Evolutionary conservation across 176 grass and related monocot species (phyloP).

Genomic region (Avena eriantha): DNA sequence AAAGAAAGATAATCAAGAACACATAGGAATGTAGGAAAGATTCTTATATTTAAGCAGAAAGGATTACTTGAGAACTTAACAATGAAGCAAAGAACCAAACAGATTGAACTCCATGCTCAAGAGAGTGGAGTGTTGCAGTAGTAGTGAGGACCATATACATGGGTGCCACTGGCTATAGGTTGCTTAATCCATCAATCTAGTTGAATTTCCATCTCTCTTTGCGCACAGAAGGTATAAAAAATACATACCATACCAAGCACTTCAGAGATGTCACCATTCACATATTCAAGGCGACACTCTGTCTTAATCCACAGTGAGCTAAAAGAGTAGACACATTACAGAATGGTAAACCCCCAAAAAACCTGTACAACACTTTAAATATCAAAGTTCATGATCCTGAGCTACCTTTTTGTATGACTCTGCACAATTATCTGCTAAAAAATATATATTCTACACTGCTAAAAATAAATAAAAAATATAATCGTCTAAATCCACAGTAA

Average conservation of each 20-base stretch:
- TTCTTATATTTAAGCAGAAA: background rate
- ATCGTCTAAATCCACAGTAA: too few species aligned
- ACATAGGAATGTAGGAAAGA: background rate
- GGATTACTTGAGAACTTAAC: background rate
- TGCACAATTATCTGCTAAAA: too few species aligned
- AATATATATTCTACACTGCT: too few species aligned
- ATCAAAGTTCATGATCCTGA: too few species aligned
- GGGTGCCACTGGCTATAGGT: background rate
- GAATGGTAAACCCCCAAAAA: too few species aligned
- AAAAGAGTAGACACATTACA: too few species aligned
- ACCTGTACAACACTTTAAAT: too few species aligned
- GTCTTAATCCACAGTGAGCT: background rate
- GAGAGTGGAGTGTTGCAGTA: background rate
- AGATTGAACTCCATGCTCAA: background rate
- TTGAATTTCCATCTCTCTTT: background rate
- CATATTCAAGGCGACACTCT: slow-evolving; percentile 15
- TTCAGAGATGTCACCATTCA: slow-evolving; percentile 1
- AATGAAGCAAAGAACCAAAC: background rate
- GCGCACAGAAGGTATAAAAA: background rate
- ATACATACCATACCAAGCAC: background rate
- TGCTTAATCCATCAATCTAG: background rate
- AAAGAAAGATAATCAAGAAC: background rate
- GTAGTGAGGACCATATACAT: background rate
- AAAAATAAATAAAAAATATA: too few species aligned
- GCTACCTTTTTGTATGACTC: too few species aligned